These are phyloP conservation scores for Fusarium sacchari DNA, from an alignment of 2,329 filamentous ascomycete genomes.

Conservation along the genomic window DNA sequence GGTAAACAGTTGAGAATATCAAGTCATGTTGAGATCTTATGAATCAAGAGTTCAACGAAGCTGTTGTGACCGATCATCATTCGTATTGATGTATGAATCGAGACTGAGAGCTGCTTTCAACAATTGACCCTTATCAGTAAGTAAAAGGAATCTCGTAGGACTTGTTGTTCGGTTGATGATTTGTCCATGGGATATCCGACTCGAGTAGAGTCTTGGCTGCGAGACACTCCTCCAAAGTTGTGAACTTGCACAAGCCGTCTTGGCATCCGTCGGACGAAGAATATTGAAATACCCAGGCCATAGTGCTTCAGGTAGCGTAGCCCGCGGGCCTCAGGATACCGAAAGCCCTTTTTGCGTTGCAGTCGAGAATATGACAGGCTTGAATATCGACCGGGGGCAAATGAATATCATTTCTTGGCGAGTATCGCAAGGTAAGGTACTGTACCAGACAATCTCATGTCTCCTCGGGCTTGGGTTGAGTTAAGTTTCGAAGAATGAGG, in stretches of 20 bases:
- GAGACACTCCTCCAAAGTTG: not conserved
- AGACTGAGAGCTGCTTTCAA: not conserved
- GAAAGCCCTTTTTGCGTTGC: not conserved
- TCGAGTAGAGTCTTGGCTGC: too few species aligned
- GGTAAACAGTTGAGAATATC: not conserved
- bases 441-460: too few species aligned
- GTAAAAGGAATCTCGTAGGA: accelerated
- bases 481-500: not conserved
- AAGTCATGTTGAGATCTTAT: not conserved
- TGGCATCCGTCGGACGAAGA: not conserved
- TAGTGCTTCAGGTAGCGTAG: not conserved
- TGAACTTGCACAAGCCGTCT: too few species aligned
- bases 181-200: accelerated
- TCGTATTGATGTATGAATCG: accelerated
- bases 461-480: not conserved
- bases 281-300: not conserved
- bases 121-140: not conserved
- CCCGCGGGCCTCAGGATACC: too few species aligned
- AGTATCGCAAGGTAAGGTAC: not conserved
- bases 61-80: accelerated
- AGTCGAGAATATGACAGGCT: not conserved
- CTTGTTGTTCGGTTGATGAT: not conserved
- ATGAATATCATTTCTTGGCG: not conserved
- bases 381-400: not conserved
- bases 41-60: not conserved